Evolutionary conservation across 352 stramenopile species (phyloP), one percentile per base, ranked within the genome.

Genomic region (Pythium aphanidermatum): DNA sequence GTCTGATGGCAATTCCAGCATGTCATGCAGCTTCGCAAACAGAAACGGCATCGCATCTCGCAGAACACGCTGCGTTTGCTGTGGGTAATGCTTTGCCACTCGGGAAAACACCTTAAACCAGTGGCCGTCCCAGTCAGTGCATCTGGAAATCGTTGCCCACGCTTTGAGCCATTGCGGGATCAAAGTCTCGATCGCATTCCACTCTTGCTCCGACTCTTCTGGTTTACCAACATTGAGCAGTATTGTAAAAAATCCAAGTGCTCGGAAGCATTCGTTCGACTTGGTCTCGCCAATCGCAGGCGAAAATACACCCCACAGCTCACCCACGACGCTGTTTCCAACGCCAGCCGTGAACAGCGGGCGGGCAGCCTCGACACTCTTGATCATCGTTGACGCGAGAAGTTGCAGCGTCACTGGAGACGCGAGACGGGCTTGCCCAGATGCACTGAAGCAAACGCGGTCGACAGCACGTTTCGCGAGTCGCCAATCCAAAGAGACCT

Each of bases 51-150:
- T 43, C 24, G 74, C 68, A 10, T 63, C 37, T 7, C 58, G 54
- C 55, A 69, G 54, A n/a, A 23, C 38, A 2, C 20, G 13, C 0
- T 20, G 23, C 10, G 60, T 46, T 2, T 34, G 13, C 9, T 53
- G 37, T 2, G 66, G 63, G 43, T 78, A 73, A 31, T 52, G 54
- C 44, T 86, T 89, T 14, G 55, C 58, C 11, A 83, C 54, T n/a
- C 73, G 74, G 34, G 72, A 74, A 23, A 89, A 50, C 16, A 89
- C 46, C 46, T 83, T 83, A 50, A 89, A 75, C 77, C 77, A 89
- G 28, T 85, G 74, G 7, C 69, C 66, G 33, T 89, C 73, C 77
- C 77, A 89, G 35, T 84, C 68, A 8, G 46, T 43, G 40, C 70
- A 80, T 0, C 63, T 50, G 12, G 74, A 78, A 25, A 87, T 60